Percentiles rank a stretch among this genome's conserved stretches.
Conservation (phyloP, 257 asterid genomes). For the Scutellaria barbata region DNA sequence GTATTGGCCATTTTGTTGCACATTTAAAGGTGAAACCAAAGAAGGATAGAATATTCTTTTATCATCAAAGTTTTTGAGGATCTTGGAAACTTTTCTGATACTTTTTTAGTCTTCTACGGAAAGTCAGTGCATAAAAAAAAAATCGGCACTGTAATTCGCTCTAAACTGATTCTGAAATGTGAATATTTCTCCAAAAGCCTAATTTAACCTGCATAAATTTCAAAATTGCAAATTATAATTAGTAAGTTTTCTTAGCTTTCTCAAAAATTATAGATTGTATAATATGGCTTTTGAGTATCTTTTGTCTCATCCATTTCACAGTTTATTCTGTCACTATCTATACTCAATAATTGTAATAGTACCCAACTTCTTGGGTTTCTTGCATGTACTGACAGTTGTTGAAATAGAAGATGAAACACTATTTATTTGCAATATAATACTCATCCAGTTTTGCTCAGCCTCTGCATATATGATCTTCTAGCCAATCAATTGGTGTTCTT, state of each 20-base stretch:
- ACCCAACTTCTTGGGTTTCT: no score
- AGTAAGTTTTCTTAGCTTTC: background rate
- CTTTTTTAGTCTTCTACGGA: background rate
- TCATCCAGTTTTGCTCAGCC: no score
- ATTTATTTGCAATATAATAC: no score
- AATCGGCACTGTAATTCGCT: background rate
- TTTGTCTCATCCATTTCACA: background rate
- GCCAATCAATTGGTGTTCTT: background rate
- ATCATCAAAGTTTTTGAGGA: background rate
- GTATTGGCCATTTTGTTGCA: background rate
- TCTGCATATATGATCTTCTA: no score
- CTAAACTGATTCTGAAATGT: conserved; percentile 9
- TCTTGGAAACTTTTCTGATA: background rate
- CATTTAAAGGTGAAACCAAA: conserved; percentile 2
- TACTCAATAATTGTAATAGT: no score
- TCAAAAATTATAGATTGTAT: background rate
- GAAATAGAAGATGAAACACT: no score
- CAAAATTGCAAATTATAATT: background rate
- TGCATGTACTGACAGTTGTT: no score
- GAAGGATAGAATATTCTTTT: background rate
- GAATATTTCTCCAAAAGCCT: conserved; percentile 2
- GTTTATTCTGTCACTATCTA: background rate
- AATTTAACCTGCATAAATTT: background rate
- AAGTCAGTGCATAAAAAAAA: conserved; percentile 16
- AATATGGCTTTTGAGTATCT: background rate